Base-by-base conservation (phyloP, 2,329 filamentous ascomycete genomes). In the Exophiala bonariae region DNA sequence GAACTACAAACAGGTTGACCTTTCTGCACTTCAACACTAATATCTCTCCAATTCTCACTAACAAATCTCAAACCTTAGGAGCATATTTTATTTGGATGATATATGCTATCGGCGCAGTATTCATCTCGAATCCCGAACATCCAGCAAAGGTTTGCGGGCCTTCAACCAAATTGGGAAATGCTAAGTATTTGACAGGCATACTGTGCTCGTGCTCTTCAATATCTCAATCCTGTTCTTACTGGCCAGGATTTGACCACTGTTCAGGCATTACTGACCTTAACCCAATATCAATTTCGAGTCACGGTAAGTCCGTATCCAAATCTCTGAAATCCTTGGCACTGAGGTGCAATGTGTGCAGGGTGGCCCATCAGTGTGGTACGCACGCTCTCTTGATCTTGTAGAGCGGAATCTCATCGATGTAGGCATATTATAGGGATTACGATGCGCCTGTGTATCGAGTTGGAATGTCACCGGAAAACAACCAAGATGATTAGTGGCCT, bases 1-100 rank as follows among this genome's bases (percentile, higher is more conserved):
- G 71, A 85, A 85, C 14, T 86, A 69, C 55, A 86, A 66, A 67
- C 86, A 82, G 2, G 41, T 44, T 5, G 11, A 11, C n/a, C n/a
- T n/a, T n/a, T n/a, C 9, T 31, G 9, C 28, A 31, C 28, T 31
- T 31, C n/a, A 9, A 31, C 14, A 4, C 34, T 19, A 16, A 19
- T 16, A 10, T 18, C n/a, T 37, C 34, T n/a, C n/a, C n/a, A n/a
- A n/a, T n/a, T n/a, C n/a, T n/a, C n/a, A n/a, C n/a, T n/a, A n/a
- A n/a, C n/a, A n/a, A n/a, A n/a, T n/a, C n/a, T n/a, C n/a, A n/a
- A n/a, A n/a, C n/a, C n/a, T n/a, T 19, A 50, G 55, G 52, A 2
- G 50, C 55, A 3, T 57, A 51, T 36, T 57, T 54, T 30, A 40
- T 57, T 19, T 57, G 55, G 55, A 57, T 57, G 11, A 46, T 56